phyloP scores from a whole-genome alignment of 2,329 filamentous ascomycete genomes.

The Alternaria metachromatica region DNA sequence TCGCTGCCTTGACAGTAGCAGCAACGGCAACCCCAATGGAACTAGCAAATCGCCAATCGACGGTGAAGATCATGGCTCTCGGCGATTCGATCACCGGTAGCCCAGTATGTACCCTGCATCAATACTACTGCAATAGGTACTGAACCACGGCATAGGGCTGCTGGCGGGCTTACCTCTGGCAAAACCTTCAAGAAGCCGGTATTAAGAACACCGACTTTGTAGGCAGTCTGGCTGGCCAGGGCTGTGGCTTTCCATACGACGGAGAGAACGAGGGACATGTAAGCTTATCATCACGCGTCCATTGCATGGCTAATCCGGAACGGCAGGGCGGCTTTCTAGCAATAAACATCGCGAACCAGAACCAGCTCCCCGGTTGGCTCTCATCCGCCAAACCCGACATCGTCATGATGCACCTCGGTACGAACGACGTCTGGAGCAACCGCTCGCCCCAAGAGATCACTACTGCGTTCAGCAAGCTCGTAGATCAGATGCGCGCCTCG shows the following conservation, averaged over 20 bases:
- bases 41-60: conserved; percentile 14
- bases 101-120: conserved; percentile 7
- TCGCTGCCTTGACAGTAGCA: not conserved
- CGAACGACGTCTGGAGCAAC: conserved; percentile 50
- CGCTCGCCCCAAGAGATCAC: conserved; percentile 37
- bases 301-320: not conserved
- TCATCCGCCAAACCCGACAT: conserved; percentile 47
- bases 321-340: conserved; percentile 27
- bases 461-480: conserved; percentile 44
- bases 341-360: conserved; percentile 47
- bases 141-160: conserved; percentile 28
- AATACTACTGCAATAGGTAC: not conserved
- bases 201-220: conserved; percentile 37
- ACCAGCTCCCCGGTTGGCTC: conserved; percentile 48
- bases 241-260: conserved; percentile 52
- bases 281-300: not conserved
- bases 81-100: conserved; percentile 34
- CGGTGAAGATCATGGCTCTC: conserved; percentile 33
- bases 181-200: conserved; percentile 27
- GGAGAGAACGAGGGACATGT: conserved; percentile 53
- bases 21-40: conserved; percentile 5
- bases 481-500: conserved; percentile 50
- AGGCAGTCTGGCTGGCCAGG: conserved; percentile 37
- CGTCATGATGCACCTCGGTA: conserved; percentile 53
- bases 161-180: conserved; percentile 37